Conservation (phyloP, 768 basidiomycete species). For the Mycena crocata region DNA sequence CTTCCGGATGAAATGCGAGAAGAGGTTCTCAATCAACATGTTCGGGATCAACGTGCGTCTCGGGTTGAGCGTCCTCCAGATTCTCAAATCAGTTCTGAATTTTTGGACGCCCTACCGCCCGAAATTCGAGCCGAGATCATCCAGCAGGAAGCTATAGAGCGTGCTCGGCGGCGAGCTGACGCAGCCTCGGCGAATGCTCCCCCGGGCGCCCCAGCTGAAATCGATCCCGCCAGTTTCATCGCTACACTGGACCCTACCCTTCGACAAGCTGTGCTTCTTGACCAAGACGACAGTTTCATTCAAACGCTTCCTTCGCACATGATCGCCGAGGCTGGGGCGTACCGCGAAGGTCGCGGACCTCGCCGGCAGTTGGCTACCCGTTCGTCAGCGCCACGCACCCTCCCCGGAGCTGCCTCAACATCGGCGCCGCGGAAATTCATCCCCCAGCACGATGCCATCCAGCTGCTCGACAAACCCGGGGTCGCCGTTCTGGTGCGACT, state of each 20-base stretch:
- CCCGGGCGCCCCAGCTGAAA: conserved; percentile 68
- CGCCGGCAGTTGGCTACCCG: conserved; percentile 47
- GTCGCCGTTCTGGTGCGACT: conserved; percentile 91
- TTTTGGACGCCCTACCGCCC: conserved; percentile 94
- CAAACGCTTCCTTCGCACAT: conserved; percentile 86
- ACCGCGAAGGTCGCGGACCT: conserved; percentile 65
- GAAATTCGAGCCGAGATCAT: conserved; percentile 97
- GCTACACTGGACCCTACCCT: conserved; percentile 91
- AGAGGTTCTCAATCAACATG: conserved; percentile 97
- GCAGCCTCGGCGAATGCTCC: conserved; percentile 51
- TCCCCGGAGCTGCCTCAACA: conserved; percentile 43
- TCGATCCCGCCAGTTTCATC: conserved; percentile 92
- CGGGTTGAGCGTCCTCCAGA: conserved; percentile 79
- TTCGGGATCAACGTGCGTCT: conserved; percentile 89
- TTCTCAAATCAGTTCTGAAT: conserved; percentile 93
- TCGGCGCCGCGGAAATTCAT: conserved; percentile 60
- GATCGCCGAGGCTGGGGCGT: conserved; percentile 83
- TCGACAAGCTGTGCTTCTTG: conserved; percentile 90
- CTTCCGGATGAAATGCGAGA: conserved; percentile 99
- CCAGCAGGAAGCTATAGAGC: conserved; percentile 92
- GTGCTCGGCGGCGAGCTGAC: conserved; percentile 64
- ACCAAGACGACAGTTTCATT: conserved; percentile 88
- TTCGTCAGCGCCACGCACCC: conserved; percentile 42
- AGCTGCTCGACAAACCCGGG: conserved; percentile 90
- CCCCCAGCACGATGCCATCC: conserved; percentile 86